Evolutionary conservation across 108 stramenopile genomes (phyloP).

Genomic region (Schizochytrium sp.): DNA sequence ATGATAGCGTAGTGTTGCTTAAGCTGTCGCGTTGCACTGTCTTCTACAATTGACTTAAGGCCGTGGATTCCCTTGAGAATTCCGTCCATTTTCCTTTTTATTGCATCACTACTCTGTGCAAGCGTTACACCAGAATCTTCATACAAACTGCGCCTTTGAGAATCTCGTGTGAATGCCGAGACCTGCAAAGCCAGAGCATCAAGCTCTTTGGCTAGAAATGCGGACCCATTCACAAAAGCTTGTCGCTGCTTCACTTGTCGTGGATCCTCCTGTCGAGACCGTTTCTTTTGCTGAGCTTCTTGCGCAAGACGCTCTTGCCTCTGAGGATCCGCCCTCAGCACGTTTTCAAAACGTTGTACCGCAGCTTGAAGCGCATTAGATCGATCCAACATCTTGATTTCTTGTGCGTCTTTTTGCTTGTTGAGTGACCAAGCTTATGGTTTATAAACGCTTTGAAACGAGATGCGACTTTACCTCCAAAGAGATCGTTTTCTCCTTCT

Average conservation of each 20-base stretch:
- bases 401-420: background rate
- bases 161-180: slow-evolving; percentile 4
- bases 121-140: slow-evolving; percentile 35
- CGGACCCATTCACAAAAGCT: slow-evolving; percentile 45
- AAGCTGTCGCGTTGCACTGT: slow-evolving; percentile 7
- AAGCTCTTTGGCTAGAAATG: slow-evolving; percentile 14
- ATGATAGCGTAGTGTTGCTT: slow-evolving; percentile 43
- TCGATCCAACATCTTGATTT: slow-evolving; percentile 1
- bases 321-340: background rate
- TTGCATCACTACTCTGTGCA: slow-evolving; percentile 28
- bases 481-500: no score
- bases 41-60: background rate
- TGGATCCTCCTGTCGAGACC: background rate
- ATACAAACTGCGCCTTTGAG: slow-evolving; percentile 24
- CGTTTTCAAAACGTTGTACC: background rate
- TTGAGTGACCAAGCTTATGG: no score
- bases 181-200: slow-evolving; percentile 31
- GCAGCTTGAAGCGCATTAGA: background rate
- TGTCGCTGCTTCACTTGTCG: slow-evolving; percentile 4
- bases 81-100: slow-evolving; percentile 14
- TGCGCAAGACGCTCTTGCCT: background rate
- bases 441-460: no score
- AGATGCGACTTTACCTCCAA: no score
- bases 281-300: background rate
- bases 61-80: slow-evolving; percentile 18